A percentile compares a stretch with the other conserved stretches of the same genome.
These are phyloP conservation scores for Hysterangium stoloniferum DNA, from an alignment of 768 basidiomycete genomes.

Conservation along the genomic window DNA sequence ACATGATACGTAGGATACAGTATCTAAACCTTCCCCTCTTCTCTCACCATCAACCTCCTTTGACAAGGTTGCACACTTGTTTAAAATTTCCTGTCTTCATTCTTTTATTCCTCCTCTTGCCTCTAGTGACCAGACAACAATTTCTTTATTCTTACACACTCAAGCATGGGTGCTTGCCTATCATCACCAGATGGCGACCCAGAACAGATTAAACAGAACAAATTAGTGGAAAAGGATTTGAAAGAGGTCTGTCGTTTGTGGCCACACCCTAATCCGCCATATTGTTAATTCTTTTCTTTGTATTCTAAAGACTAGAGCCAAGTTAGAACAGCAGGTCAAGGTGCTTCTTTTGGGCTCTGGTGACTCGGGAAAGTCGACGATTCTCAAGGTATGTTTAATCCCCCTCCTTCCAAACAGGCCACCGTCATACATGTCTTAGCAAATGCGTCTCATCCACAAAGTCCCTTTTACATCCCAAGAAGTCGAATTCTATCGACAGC, in stretches of 20 bases:
- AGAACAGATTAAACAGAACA: conserved; percentile 59
- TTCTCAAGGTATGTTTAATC: conserved; percentile 59
- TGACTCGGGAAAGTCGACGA: conserved; percentile 88
- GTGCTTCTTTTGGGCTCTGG: conserved; percentile 89
- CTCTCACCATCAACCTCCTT: no score
- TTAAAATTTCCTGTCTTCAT: no score
- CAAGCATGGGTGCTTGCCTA: conserved; percentile 72
- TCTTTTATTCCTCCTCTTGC: neutral
- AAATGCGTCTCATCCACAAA: conserved; percentile 95
- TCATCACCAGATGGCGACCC: conserved; percentile 54
- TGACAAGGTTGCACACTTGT: no score
- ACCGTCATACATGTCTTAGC: conserved; percentile 36
- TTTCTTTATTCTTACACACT: conserved; percentile 1
- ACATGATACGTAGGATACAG: no score
- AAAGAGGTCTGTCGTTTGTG: conserved; percentile 47
- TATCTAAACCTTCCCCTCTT: no score
- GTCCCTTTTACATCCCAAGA: conserved; percentile 77
- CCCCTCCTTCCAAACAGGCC: neutral
- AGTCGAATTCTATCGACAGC: conserved; percentile 82
- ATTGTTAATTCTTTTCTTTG: neutral
- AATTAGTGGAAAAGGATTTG: conserved; percentile 72
- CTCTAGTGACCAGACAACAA: neutral
- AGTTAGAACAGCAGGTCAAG: conserved; percentile 69
- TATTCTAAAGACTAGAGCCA: conserved; percentile 55
- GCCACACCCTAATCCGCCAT: neutral